Conservation (phyloP, 2,329 filamentous ascomycete species). For the Fusarium austroafricanum region DNA sequence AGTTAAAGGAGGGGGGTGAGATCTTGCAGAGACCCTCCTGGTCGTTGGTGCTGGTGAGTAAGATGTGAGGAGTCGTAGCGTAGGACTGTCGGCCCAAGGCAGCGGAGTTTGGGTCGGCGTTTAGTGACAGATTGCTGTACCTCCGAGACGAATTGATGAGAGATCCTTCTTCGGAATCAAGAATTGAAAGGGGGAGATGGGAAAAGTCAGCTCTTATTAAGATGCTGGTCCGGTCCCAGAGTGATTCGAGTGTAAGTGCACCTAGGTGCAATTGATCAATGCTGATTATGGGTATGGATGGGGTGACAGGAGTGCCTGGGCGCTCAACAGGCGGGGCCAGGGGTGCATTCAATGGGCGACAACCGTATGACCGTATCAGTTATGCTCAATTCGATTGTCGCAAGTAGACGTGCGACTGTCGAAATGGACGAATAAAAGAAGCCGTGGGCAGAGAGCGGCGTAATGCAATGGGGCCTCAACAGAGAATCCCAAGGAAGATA, state of each 20-base stretch:
- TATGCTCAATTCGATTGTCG: constrained; percentile 37
- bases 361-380: constrained; percentile 43
- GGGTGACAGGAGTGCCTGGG: constrained; percentile 40
- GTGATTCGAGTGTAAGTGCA: constrained; percentile 33
- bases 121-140: constrained; percentile 6
- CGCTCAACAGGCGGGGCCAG: constrained; percentile 30
- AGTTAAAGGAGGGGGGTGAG: constrained; percentile 27
- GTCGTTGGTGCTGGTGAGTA: constrained; percentile 10
- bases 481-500: constrained; percentile 29
- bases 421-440: constrained; percentile 37
- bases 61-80: constrained; percentile 27
- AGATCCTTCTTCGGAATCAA: constrained; percentile 10
- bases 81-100: constrained; percentile 36
- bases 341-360: constrained; percentile 39
- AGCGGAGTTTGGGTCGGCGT: constrained; percentile 29
- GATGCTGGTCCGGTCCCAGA: constrained; percentile 15
- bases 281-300: constrained; percentile 39
- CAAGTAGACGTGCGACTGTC: constrained; percentile 36
- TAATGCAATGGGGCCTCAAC: constrained; percentile 35
- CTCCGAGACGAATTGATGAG: constrained; percentile 18
- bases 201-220: constrained; percentile 25
- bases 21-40: constrained; percentile 14
- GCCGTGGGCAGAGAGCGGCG: constrained; percentile 32
- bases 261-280: constrained; percentile 29
- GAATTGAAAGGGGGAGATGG: neutral